Conservation (phyloP, 2,329 filamentous ascomycete species). For the Aspergillus sergii region DNA sequence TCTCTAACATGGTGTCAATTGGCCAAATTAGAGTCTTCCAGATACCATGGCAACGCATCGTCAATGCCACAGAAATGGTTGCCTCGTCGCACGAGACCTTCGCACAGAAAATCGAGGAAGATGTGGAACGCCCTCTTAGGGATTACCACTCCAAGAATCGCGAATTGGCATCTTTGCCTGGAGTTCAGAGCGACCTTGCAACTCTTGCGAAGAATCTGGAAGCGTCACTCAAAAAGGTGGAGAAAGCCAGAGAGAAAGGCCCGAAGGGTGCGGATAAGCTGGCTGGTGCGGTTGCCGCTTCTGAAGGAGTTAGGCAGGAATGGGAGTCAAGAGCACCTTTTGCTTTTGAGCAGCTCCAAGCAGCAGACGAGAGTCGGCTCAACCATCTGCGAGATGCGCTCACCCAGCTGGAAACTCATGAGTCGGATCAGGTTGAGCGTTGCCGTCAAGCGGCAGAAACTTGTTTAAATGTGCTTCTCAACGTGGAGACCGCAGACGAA, state of each 20-base stretch:
- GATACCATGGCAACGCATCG: conserved; percentile 84
- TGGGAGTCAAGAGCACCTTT: conserved; percentile 96
- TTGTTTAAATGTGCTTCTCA: conserved; percentile 78
- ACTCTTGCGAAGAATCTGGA: conserved; percentile 83
- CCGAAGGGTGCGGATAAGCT: conserved; percentile 73
- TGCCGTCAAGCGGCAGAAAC: conserved; percentile 74
- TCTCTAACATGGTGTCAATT: conserved; percentile 21
- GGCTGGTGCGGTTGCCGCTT: conserved; percentile 69
- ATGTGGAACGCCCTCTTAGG: conserved; percentile 83
- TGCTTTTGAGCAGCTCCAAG: conserved; percentile 90
- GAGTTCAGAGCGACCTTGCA: conserved; percentile 78
- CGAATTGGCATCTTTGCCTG: conserved; percentile 79
- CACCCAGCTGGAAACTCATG: conserved; percentile 90
- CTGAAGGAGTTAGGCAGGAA: conserved; percentile 77
- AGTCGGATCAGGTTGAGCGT: conserved; percentile 82
- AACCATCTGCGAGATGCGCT: conserved; percentile 89
- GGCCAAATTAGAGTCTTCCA: conserved; percentile 73
- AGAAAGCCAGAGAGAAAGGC: conserved; percentile 80
- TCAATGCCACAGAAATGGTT: conserved; percentile 75
- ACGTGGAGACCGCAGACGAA: conserved; percentile 83
- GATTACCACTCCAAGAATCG: conserved; percentile 70
- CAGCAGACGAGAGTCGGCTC: conserved; percentile 82
- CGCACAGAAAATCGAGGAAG: conserved; percentile 78
- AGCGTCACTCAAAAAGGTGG: conserved; percentile 78
- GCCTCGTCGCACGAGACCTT: conserved; percentile 83